phyloP scores from a whole-genome alignment of 208 protist genomes.

The Wallacemonas sp. region DNA sequence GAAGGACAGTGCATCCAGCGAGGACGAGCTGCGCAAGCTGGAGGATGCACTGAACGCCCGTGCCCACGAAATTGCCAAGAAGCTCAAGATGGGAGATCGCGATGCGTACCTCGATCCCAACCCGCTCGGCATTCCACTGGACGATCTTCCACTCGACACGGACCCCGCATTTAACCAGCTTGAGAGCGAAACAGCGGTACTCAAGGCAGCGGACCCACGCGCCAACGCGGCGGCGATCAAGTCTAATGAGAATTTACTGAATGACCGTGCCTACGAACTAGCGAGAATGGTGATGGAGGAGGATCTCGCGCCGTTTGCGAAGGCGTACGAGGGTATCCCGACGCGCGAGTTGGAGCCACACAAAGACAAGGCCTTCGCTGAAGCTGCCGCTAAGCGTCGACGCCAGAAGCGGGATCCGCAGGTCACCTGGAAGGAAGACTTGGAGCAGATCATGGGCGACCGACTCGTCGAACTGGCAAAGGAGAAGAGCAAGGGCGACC shows the following conservation, averaged over 20 bases:
- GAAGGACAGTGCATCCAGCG: conserved; percentile 21
- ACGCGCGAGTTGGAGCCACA: conserved; percentile 54
- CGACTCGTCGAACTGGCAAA: conserved; percentile 60
- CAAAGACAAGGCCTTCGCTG: conserved; percentile 61
- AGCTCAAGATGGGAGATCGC: conserved; percentile 38
- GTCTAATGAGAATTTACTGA: conserved; percentile 40
- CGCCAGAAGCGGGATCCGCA: conserved; percentile 28
- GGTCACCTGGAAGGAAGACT: conserved; percentile 43
- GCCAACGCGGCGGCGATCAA: conserved; percentile 38
- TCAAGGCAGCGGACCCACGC: conserved; percentile 39
- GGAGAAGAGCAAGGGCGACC: conserved; percentile 65
- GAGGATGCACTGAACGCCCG: conserved; percentile 40
- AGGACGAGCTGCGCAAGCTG: conserved; percentile 28
- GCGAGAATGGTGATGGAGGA: conserved; percentile 53
- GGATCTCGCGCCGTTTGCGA: conserved; percentile 55
- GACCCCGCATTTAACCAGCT: conserved; percentile 48
- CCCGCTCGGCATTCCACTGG: conserved; percentile 56
- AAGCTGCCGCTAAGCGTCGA: conserved; percentile 49
- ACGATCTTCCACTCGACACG: conserved; percentile 54
- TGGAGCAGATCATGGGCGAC: conserved; percentile 58
- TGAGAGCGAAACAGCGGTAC: conserved; percentile 57
- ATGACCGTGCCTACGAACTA: conserved; percentile 68
- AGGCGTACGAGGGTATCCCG: conserved; percentile 50
- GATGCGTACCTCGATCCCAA: conserved; percentile 40
- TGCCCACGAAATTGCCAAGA: conserved; percentile 40